Conservation (phyloP, 2,329 filamentous ascomycete genomes). For the Neofusicoccum cordaticola region DNA sequence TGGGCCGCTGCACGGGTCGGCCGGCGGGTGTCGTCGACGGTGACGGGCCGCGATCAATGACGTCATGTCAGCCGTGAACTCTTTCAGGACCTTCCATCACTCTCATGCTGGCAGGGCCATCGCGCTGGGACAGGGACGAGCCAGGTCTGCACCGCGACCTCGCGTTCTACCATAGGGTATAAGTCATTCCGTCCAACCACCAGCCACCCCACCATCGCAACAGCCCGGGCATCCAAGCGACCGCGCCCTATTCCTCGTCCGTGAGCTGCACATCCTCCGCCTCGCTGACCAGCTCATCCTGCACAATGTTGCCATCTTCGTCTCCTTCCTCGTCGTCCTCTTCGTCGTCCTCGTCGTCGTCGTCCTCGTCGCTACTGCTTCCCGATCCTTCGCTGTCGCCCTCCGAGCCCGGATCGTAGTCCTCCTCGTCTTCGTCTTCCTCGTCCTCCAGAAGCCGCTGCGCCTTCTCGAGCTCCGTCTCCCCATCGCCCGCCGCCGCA, state of each 20-base stretch:
- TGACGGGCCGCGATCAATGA: neutral
- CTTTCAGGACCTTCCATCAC: neutral
- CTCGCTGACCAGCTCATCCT: slow-evolving; percentile 17
- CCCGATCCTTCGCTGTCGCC: slow-evolving; percentile 41
- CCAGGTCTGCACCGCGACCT: neutral
- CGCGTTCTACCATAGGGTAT: neutral
- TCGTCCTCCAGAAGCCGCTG: slow-evolving; percentile 33
- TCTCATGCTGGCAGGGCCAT: neutral
- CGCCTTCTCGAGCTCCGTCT: slow-evolving; percentile 39
- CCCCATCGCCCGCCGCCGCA: slow-evolving; percentile 29
- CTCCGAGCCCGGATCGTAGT: slow-evolving; percentile 41
- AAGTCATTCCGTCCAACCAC: neutral
- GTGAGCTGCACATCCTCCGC: slow-evolving; percentile 17
- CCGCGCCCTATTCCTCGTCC: neutral
- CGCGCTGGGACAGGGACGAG: too few relatives aligned
- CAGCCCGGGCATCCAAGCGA: neutral
- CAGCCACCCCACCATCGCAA: neutral
- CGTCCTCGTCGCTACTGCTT: slow-evolving; percentile 33
- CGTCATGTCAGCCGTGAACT: neutral
- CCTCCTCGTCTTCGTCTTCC: slow-evolving; percentile 41
- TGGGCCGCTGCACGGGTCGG: neutral
- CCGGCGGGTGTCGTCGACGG: too few relatives aligned
- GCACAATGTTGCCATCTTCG: slow-evolving; percentile 25
- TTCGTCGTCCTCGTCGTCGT: slow-evolving; percentile 26
- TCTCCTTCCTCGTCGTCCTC: slow-evolving; percentile 31